phyloP scores from a whole-genome alignment of 257 asterid genomes.

The Linderniella brevidens region DNA sequence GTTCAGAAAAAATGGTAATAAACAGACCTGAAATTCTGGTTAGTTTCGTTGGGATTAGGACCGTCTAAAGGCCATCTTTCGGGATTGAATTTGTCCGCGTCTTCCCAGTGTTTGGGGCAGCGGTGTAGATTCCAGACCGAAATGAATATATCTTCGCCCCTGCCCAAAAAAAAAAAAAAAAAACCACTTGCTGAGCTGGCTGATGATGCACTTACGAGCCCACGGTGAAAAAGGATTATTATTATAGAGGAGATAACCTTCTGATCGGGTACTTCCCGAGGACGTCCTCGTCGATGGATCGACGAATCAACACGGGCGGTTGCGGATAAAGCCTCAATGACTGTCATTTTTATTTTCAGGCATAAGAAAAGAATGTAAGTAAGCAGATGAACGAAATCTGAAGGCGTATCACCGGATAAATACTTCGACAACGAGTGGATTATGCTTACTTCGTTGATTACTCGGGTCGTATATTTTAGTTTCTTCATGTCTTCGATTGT shows the following conservation, averaged over 20 bases:
- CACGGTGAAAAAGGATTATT: not conserved
- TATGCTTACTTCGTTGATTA: constrained; percentile 71
- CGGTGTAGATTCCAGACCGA: constrained; percentile 97
- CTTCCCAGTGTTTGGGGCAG: constrained; percentile 70
- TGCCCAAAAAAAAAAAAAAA: constrained; percentile 11
- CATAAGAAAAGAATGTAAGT: constrained; percentile 3
- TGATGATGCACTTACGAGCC: not conserved
- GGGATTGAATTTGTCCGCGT: constrained; percentile 75
- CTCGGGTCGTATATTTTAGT: constrained; percentile 84
- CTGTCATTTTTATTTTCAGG: constrained; percentile 25
- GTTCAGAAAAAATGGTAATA: no score
- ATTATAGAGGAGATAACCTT: constrained; percentile 35
- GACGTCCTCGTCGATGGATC: constrained; percentile 63
- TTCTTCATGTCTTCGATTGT: constrained; percentile 87
- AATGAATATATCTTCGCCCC: constrained; percentile 88
- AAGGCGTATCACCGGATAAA: constrained; percentile 6
- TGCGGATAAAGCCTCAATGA: constrained; percentile 94
- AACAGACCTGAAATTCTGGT: constrained; percentile 85
- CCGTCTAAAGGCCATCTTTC: constrained; percentile 98
- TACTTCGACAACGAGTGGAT: constrained; percentile 6
- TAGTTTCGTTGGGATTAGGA: constrained; percentile 90
- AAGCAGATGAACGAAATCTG: constrained; percentile 6
- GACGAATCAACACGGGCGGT: constrained; percentile 96
- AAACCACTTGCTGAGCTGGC: not conserved
- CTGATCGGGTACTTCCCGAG: constrained; percentile 76